Evolutionary conservation across 1,284 basidiomycete genomes (phyloP), one percentile per base, ranked within the genome.

Genomic region (Bondarzewia mesenterica): DNA sequence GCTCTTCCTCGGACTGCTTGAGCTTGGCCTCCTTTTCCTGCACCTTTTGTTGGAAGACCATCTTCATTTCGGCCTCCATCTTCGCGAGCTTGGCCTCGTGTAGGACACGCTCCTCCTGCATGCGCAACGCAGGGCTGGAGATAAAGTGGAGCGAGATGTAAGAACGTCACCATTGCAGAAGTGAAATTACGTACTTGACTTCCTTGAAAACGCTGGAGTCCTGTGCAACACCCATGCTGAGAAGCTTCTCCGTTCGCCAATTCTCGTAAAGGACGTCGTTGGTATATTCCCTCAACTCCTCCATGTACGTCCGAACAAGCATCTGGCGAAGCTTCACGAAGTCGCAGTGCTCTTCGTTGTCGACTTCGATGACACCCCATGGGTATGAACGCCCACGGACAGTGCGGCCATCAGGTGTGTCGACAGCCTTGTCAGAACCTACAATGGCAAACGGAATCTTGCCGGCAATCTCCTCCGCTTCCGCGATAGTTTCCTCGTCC

Each of bases 1-100:
- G 79, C 72, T 97, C 93, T 69, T 97, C 94, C 70, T 98, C 94
- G 49, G 88, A 92, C 69, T 97, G 93, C 74, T 96, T 97, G 65
- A 98, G 78, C 70, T 97, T 97, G 54, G 90, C 80, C 67, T 98
- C 93, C 75, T 98, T 97, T 69, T 98, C 93, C 66, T 93, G 90
- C 47, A 98, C 93, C 70, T 98, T 98, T 71, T 97, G 94, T 67
- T 94, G 92, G 89, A 98, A 98, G 58, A 98, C 93, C 88, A 93
- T 90, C 80, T 93, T 94, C 93, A 96, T 95, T 77, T 97, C 93
- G 50, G 91, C 88, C 73, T 98, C 93, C 93, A 97, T 97, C 85
- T 97, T 98, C 51, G 89, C 81, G 52, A 98, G 80, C 69, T 97
- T 97, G 57, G 91, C 89, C 71, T 95, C 92, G 68, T 95, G 92